Evolutionary conservation across 345 rosid genomes (phyloP).

Genomic region (Sapria himalayana): DNA sequence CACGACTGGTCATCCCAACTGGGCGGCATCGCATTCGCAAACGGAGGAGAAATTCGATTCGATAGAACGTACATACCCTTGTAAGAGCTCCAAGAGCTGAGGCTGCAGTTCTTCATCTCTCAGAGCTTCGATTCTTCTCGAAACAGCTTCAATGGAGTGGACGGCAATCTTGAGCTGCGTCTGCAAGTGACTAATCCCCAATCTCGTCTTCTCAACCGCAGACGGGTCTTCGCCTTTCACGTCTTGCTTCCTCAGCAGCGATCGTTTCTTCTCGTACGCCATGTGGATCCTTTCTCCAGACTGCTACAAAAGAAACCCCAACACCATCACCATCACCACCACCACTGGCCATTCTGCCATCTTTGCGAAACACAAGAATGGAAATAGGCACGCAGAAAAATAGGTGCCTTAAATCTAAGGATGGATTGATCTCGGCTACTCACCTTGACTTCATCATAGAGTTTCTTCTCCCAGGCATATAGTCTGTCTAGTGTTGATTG

Average conservation of each 20-base stretch:
- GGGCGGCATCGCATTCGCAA: not conserved
- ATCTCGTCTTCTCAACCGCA: conserved; percentile 52
- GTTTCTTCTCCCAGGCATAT: conserved; percentile 94
- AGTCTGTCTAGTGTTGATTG: conserved; percentile 69
- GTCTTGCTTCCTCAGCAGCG: conserved; percentile 52
- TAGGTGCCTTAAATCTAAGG: too few relatives aligned
- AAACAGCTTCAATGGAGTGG: conserved; percentile 72
- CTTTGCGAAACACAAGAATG: too few relatives aligned
- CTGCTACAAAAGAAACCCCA: conserved; percentile 25
- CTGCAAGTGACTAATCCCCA: conserved; percentile 45
- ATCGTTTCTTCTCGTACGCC: conserved; percentile 61
- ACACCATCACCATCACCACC: too few relatives aligned
- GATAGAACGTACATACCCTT: conserved; percentile 87
- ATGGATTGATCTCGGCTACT: too few relatives aligned
- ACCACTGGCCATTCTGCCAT: too few relatives aligned
- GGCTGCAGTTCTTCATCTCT: conserved; percentile 92
- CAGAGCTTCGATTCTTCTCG: conserved; percentile 63
- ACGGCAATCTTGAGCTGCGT: conserved; percentile 66
- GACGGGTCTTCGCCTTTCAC: conserved; percentile 52
- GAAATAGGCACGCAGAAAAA: too few relatives aligned
- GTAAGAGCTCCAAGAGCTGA: conserved; percentile 60
- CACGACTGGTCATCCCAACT: too few relatives aligned
- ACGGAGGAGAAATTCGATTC: too few relatives aligned
- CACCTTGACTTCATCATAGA: conserved; percentile 84
- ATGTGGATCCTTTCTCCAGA: conserved; percentile 55